Percentiles rank a stretch among this genome's conserved stretches.
These are phyloP conservation scores for Saitozyma sp. DNA, from an alignment of 768 basidiomycete genomes.

Conservation along the genomic window DNA sequence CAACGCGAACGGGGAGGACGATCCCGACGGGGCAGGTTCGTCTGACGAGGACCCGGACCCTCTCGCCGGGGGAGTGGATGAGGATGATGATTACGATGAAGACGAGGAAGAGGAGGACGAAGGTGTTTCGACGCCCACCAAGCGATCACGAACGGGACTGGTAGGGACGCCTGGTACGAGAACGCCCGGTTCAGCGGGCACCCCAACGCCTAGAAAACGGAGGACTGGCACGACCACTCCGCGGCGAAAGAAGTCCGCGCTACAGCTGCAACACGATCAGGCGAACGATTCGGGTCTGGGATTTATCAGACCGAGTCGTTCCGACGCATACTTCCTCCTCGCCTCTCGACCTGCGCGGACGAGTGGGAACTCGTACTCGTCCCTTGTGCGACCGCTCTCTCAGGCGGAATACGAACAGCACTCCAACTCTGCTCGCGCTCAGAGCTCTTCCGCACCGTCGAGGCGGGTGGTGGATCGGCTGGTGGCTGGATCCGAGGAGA, in stretches of 20 bases:
- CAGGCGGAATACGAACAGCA: constrained; percentile 36
- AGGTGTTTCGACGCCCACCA: constrained; percentile 23
- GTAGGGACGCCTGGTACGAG: too few relatives aligned
- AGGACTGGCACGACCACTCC: constrained; percentile 20
- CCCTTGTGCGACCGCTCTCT: constrained; percentile 67
- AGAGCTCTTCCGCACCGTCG: neutral
- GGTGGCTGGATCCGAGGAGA: constrained; percentile 47
- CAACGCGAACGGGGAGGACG: constrained; percentile 12
- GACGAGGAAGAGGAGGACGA: constrained; percentile 11
- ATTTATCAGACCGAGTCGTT: constrained; percentile 65
- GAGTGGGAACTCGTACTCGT: constrained; percentile 76
- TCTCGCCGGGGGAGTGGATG: constrained; percentile 16
- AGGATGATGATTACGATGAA: constrained; percentile 26
- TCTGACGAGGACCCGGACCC: constrained; percentile 18
- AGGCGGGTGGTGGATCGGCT: constrained; percentile 28
- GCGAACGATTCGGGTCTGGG: constrained; percentile 10
- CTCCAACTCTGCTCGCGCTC: constrained; percentile 12
- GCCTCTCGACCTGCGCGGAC: constrained; percentile 62
- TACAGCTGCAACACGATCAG: constrained; percentile 13
- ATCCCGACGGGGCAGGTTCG: constrained; percentile 6
- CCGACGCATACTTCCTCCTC: constrained; percentile 78
- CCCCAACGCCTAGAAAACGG: too few relatives aligned
- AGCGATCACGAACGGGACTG: constrained; percentile 9
- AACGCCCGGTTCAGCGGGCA: too few relatives aligned
- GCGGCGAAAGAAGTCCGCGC: constrained; percentile 5